These are phyloP conservation scores for Asterella californica DNA, from an alignment of 225 moss, liverwort and hornwort genomes.

Conservation along the genomic window DNA sequence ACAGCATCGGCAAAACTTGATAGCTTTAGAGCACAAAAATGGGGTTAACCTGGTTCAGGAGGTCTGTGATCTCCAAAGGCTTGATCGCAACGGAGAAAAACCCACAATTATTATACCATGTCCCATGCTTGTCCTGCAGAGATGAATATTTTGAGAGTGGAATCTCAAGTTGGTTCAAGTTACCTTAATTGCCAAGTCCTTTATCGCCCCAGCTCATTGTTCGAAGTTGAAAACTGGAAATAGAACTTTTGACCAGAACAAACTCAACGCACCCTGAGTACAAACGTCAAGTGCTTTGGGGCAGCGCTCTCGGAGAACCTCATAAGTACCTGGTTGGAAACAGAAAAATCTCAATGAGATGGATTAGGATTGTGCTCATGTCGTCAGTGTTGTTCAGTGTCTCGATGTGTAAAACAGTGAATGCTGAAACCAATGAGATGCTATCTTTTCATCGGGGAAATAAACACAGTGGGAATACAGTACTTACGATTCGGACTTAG, in stretches of 20 bases:
- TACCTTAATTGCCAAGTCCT: background rate
- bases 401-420: background rate
- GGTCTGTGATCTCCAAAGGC: constrained; percentile 22
- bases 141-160: background rate
- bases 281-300: constrained; percentile 28
- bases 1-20: background rate
- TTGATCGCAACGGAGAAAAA: constrained; percentile 24
- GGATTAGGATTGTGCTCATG: background rate
- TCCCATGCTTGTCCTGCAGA: constrained; percentile 30
- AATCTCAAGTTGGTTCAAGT: background rate
- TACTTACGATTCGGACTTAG: background rate
- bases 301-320: constrained; percentile 20
- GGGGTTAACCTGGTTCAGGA: constrained; percentile 24
- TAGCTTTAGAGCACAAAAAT: background rate
- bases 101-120: constrained; percentile 30
- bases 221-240: background rate
- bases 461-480: background rate
- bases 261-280: constrained; percentile 18
- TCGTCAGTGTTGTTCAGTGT: background rate
- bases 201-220: background rate
- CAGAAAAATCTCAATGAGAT: background rate
- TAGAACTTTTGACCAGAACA: background rate
- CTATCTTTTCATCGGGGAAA: too few species aligned
- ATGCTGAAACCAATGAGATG: too few species aligned
- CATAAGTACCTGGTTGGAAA: constrained; percentile 26